Base-by-base conservation (phyloP, 148 eudicot genomes). In the Nepenthes gracilis region DNA sequence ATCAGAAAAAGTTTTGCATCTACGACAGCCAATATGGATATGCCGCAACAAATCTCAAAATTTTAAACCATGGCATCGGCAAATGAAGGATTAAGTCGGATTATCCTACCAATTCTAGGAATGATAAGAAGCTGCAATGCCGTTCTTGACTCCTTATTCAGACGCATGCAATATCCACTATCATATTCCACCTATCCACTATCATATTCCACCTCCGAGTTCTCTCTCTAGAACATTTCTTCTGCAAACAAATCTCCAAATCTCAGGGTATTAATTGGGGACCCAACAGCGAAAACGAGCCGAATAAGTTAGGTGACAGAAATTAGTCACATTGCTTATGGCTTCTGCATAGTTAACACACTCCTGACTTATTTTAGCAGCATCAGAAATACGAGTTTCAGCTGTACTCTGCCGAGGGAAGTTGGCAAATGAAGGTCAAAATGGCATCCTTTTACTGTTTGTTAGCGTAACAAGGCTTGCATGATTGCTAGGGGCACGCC, bases 51-150 rank as follows among this genome's bases (percentile, higher is more conserved):
- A 23, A 23, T 23, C 23, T 23, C 23, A 23, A 23, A 23, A 23
- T 23, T 23, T 23, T 23, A 23, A 23, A 23, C 23, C 23, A 23
- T 23, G 23, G 23, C 23, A 34, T 9, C 13, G 36, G 2, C 13
- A 8, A 35, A 38, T 4, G 58, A 55, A 36, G 11, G 10, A 49
- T n/a, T 40, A 2, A 11, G n/a, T 10, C 6, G 2, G 15, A 49
- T 32, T 54, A 47, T 50, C 32, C 79, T 80, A 88, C 96, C 99
- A 35, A 72, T 75, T 72, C 71, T 71, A 12, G 99, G 99, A 74
- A 93, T 76, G 60, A 89, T 71, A 33, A 93, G 73, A 65, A 88
- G 95, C 75, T 86, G 85, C 67, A 93, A 75, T 43, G 83, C 83
- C 69, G 76, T 79, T 63, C 89, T 79, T 9, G 96, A 89, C 66